phyloP scores from a whole-genome alignment of 768 basidiomycete species.

The Lactarius tabidus region DNA sequence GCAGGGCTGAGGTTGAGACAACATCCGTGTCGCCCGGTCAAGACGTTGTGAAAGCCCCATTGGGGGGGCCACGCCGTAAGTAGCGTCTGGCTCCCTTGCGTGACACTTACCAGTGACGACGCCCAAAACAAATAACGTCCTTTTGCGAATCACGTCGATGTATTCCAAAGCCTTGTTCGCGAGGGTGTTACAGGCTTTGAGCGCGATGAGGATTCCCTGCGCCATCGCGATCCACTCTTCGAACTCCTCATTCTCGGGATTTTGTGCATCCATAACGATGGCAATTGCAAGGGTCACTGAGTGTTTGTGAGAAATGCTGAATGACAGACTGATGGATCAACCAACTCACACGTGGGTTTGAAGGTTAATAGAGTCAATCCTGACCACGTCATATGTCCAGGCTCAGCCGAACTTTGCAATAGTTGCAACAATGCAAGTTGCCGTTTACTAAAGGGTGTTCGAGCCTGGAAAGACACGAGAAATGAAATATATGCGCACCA shows the following conservation, averaged over 20 bases:
- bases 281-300: constrained; percentile 28
- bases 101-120: constrained; percentile 15
- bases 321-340: background rate
- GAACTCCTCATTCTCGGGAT: constrained; percentile 27
- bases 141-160: constrained; percentile 25
- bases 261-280: constrained; percentile 28
- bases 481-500: constrained; percentile 5
- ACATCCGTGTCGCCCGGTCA: constrained; percentile 23
- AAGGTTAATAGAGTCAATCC: constrained; percentile 16
- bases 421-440: constrained; percentile 23
- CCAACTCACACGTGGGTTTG: constrained; percentile 26
- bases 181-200: constrained; percentile 22
- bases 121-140: constrained; percentile 22
- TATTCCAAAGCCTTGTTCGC: constrained; percentile 25
- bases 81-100: background rate
- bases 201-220: constrained; percentile 17
- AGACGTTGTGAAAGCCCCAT: constrained; percentile 20
- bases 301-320: background rate
- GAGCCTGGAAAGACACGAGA: background rate
- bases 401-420: constrained; percentile 7
- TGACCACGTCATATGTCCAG: constrained; percentile 18
- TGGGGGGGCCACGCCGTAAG: background rate
- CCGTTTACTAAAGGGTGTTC: constrained; percentile 24
- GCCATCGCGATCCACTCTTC: constrained; percentile 29
- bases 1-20: constrained; percentile 21